phyloP scores from a whole-genome alignment of 2,329 filamentous ascomycete species.

The Aspergillus quadricinctus region DNA sequence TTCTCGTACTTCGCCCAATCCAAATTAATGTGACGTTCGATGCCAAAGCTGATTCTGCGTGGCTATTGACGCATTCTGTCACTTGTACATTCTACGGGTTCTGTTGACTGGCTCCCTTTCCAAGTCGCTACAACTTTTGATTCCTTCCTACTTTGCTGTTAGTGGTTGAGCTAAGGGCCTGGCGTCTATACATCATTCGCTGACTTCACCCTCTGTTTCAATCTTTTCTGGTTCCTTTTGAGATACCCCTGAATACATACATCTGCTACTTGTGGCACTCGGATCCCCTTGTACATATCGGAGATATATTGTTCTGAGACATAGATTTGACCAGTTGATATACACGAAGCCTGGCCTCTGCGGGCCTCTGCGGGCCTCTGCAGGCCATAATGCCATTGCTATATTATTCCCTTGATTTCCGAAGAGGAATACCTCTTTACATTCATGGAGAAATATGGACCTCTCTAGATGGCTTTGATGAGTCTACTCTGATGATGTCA shows the following conservation, averaged over 20 bases:
- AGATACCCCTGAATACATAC: conserved; percentile 38
- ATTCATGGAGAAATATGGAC: neutral
- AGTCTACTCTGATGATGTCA: neutral
- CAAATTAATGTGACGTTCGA: conserved; percentile 15
- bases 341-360: conserved; percentile 8
- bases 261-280: conserved; percentile 28
- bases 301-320: conserved; percentile 7
- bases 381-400: conserved; percentile 10
- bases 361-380: conserved; percentile 10
- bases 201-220: conserved; percentile 5
- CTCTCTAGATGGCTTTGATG: neutral
- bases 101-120: neutral
- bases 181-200: conserved; percentile 17
- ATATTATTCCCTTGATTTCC: neutral
- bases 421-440: neutral
- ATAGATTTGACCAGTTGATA: conserved; percentile 21
- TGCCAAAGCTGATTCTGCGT: neutral
- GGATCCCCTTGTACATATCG: conserved; percentile 31
- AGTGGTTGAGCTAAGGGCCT: conserved; percentile 10
- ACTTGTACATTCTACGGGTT: neutral
- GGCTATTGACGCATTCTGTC: neutral
- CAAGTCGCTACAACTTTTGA: neutral
- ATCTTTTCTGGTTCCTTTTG: conserved; percentile 27
- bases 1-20: conserved; percentile 21
- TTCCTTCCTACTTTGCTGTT: conserved; percentile 1